Conservation (phyloP, 257 asterid species). For the Linderniella brevidens region DNA sequence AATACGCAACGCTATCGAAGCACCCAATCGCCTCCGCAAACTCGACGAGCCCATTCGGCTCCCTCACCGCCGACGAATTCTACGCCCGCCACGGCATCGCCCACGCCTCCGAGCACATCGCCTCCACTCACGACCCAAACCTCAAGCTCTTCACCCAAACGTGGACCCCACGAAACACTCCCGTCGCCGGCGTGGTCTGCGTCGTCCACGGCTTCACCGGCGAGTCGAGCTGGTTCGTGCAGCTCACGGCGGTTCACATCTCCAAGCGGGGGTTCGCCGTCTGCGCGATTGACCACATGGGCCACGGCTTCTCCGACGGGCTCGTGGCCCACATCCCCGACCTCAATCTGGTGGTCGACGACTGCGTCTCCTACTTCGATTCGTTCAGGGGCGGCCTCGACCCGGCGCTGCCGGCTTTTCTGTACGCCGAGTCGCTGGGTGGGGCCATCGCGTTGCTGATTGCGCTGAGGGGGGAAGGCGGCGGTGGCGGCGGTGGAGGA, state of each 20-base stretch:
- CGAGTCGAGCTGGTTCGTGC: constrained; percentile 87
- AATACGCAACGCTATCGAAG: constrained; percentile 8
- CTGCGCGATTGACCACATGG: constrained; percentile 93
- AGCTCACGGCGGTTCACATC: constrained; percentile 63
- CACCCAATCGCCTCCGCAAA: constrained; percentile 82
- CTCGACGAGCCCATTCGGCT: constrained; percentile 65
- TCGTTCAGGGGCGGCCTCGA: constrained; percentile 30
- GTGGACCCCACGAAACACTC: constrained; percentile 58
- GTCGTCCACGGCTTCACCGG: constrained; percentile 96
- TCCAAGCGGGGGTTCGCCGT: constrained; percentile 77
- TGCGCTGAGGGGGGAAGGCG: constrained; percentile 40
- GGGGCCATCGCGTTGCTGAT: constrained; percentile 84
- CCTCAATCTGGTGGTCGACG: constrained; percentile 56
- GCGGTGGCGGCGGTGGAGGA: no score
- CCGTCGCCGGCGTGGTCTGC: constrained; percentile 50
- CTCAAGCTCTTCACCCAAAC: constrained; percentile 87
- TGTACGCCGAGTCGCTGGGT: constrained; percentile 81
- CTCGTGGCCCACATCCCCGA: constrained; percentile 68
- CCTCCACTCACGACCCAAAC: constrained; percentile 28
- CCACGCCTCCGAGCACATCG: constrained; percentile 58
- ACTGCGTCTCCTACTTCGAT: constrained; percentile 46
- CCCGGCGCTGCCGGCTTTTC: constrained; percentile 40
- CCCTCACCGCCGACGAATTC: constrained; percentile 47
- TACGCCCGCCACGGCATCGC: constrained; percentile 58
- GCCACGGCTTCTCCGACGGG: constrained; percentile 91